These are phyloP conservation scores for Chenopodium suecicum DNA, from an alignment of 148 eudicot species.

Conservation along the genomic window DNA sequence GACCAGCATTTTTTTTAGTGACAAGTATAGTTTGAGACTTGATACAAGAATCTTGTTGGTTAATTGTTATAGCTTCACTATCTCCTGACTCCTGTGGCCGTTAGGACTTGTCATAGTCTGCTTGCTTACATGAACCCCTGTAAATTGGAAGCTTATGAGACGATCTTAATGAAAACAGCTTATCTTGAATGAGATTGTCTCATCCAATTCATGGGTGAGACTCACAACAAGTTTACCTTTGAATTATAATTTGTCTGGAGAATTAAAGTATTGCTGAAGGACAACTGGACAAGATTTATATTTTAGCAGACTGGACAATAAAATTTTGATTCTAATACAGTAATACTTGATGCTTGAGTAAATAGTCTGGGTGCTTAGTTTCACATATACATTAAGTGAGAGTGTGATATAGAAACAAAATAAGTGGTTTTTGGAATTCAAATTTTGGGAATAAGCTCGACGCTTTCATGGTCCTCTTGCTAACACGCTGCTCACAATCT, in stretches of 20 bases:
- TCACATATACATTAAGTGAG: no score
- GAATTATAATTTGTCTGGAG: background rate
- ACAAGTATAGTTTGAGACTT: background rate
- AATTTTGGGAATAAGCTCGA: background rate
- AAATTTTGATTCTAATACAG: no score
- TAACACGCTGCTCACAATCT: constrained; percentile 40
- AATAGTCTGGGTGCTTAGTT: background rate
- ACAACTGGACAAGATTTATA: no score
- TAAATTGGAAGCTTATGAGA: background rate
- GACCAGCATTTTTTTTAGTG: background rate
- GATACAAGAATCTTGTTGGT: background rate
- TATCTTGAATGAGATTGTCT: background rate
- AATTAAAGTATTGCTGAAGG: no score
- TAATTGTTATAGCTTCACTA: background rate
- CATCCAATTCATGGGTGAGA: no score
- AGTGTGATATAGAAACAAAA: background rate
- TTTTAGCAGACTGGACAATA: no score
- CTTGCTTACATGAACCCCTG: background rate
- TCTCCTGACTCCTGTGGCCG: background rate
- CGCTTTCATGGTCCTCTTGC: constrained; percentile 15
- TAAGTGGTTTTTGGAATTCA: background rate
- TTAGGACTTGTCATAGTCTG: background rate
- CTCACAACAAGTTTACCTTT: background rate
- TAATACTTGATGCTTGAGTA: no score
- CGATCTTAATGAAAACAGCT: background rate